Conservation (phyloP, 2,329 filamentous ascomycete genomes). For the Fusarium begoniae region DNA sequence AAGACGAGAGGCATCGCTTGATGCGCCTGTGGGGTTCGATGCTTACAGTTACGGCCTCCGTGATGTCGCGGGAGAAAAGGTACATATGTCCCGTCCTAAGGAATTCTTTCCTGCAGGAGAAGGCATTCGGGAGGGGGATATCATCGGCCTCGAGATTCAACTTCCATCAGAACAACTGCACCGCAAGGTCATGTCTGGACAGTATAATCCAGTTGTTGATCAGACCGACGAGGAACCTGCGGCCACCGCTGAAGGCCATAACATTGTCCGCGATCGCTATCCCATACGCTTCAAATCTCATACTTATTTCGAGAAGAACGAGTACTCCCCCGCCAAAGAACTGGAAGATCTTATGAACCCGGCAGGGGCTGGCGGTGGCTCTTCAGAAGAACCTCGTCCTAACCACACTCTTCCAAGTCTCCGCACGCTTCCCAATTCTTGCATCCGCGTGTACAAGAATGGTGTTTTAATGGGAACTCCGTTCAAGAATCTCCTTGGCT, state of each 20-base stretch:
- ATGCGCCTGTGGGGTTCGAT: conserved; percentile 86
- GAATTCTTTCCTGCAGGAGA: conserved; percentile 85
- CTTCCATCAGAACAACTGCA: conserved; percentile 87
- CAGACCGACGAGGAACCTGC: conserved; percentile 65
- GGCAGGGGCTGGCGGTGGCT: conserved; percentile 52
- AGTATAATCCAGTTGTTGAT: conserved; percentile 88
- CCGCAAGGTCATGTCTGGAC: conserved; percentile 85
- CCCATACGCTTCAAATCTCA: conserved; percentile 94
- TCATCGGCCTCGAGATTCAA: conserved; percentile 92
- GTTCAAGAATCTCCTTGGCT: conserved; percentile 87
- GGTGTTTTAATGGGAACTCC: conserved; percentile 85
- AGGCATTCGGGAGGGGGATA: conserved; percentile 86
- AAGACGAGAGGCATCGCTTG: conserved; percentile 80
- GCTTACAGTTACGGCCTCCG: conserved; percentile 94
- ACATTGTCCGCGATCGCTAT: conserved; percentile 94
- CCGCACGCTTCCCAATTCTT: conserved; percentile 85
- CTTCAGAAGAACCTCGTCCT: conserved; percentile 70
- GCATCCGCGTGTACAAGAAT: conserved; percentile 93
- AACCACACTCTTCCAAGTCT: conserved; percentile 79
- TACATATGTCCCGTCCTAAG: conserved; percentile 92
- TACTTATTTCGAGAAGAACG: conserved; percentile 92
- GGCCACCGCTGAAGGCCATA: conserved; percentile 67
- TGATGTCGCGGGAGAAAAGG: conserved; percentile 88
- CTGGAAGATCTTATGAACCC: conserved; percentile 86
- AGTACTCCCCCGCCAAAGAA: conserved; percentile 87